These are phyloP conservation scores for Cladosporium sp. DNA, from an alignment of 2,329 filamentous ascomycete species.

Conservation along the genomic window DNA sequence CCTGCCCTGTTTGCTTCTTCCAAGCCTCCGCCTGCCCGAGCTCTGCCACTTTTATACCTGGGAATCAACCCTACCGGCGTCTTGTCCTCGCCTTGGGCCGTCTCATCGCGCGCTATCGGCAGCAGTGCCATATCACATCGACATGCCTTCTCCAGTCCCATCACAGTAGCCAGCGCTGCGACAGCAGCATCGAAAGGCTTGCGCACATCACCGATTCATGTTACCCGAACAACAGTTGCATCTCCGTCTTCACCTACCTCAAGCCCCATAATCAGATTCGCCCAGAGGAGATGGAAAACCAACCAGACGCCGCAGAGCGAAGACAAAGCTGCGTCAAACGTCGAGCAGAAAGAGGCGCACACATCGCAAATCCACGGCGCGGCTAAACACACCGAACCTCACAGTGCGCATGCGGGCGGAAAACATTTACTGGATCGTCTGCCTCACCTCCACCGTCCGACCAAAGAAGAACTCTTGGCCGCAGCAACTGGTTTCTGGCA, in stretches of 20 bases:
- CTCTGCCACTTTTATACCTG: neutral
- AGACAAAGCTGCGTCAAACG: neutral
- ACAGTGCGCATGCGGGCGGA: constrained; percentile 13
- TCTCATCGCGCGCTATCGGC: constrained; percentile 1
- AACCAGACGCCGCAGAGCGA: constrained; percentile 14
- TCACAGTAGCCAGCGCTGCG: neutral
- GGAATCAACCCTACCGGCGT: neutral
- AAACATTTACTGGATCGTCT: constrained; percentile 50
- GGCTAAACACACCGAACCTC: constrained; percentile 25
- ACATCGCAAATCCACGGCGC: constrained; percentile 21
- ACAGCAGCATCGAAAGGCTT: neutral
- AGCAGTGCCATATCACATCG: neutral
- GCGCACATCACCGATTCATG: neutral
- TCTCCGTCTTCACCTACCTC: neutral
- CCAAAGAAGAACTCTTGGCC: constrained; percentile 85
- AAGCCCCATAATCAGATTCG: neutral
- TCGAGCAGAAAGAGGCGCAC: constrained; percentile 21
- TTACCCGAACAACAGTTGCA: neutral
- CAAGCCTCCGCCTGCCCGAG: constrained; percentile 1
- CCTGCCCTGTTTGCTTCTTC: neutral
- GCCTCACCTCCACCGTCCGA: constrained; percentile 73
- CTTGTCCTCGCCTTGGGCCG: neutral
- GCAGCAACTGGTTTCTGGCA: constrained; percentile 93
- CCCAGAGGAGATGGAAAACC: constrained; percentile 19
- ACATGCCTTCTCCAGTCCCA: neutral